Evolutionary conservation across 495 filamentous ascomycete genomes (phyloP).

Genomic region (Hypoxylon lenormandii): DNA sequence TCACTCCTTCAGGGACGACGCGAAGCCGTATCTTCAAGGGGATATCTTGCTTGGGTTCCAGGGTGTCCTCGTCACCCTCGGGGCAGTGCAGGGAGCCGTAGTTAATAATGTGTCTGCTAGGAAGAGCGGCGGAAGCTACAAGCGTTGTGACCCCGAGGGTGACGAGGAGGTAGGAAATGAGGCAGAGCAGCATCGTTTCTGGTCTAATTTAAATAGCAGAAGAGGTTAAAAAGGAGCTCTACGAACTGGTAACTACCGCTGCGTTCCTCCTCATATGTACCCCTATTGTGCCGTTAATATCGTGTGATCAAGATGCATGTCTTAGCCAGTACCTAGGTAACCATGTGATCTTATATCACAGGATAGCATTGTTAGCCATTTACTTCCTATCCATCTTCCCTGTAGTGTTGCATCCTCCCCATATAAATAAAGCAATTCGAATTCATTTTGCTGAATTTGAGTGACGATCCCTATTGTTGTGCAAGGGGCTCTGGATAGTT

Average conservation of each 20-base stretch:
- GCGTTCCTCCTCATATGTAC: not conserved
- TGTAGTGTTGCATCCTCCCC: conserved; percentile 11
- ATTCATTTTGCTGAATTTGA: too few relatives aligned
- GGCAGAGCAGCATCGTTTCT: not conserved
- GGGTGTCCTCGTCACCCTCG: too few relatives aligned
- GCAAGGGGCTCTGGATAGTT: too few relatives aligned
- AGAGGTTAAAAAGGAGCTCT: not conserved
- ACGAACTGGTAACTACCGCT: not conserved
- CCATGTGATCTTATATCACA: conserved; percentile 1
- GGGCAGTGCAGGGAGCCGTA: conserved; percentile 33
- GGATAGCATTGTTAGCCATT: not conserved
- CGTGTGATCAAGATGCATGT: conserved; percentile 15
- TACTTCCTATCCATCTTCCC: not conserved
- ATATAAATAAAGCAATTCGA: not conserved
- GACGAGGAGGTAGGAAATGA: not conserved
- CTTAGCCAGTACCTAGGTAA: not conserved
- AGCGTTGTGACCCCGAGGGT: not conserved
- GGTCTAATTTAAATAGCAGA: not conserved
- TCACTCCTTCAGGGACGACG: too few relatives aligned
- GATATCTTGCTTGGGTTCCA: too few relatives aligned
- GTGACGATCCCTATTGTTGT: too few relatives aligned
- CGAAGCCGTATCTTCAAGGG: too few relatives aligned
- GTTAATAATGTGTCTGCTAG: conserved; percentile 9
- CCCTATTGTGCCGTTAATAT: not conserved
- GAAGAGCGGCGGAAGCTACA: not conserved